Percentiles rank a stretch among this genome's conserved stretches.
Conservation (phyloP, 352 stramenopile genomes). For the Globisporangium emineosum region DNA sequence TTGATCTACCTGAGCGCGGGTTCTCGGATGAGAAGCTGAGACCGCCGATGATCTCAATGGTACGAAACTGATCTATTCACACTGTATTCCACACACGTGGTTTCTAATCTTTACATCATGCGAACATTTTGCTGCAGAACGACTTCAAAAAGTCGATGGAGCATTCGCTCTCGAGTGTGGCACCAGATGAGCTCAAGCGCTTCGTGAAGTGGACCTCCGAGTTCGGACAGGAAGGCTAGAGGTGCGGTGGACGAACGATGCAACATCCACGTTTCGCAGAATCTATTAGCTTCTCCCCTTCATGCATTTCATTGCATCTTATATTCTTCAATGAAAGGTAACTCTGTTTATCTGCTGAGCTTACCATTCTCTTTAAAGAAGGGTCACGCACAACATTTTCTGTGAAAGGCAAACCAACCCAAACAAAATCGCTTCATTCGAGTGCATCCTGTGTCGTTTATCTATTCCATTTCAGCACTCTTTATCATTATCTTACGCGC, state of each 20-base stretch:
- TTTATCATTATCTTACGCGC: neutral
- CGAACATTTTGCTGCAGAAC: slow-evolving; percentile 32
- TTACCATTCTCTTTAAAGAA: neutral
- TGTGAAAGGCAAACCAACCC: too few relatives aligned
- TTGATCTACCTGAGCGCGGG: slow-evolving; percentile 75
- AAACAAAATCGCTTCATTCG: neutral
- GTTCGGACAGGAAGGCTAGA: slow-evolving; percentile 98
- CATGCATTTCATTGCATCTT: slow-evolving; percentile 11
- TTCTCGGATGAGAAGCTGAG: slow-evolving; percentile 85
- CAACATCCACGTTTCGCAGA: neutral
- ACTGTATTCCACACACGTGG: neutral
- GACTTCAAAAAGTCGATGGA: slow-evolving; percentile 97
- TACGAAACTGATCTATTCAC: slow-evolving; percentile 22
- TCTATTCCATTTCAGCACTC: neutral
- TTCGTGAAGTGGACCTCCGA: slow-evolving; percentile 99
- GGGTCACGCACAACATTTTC: too few relatives aligned
- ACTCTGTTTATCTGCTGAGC: neutral
- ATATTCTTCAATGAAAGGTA: slow-evolving; percentile 9
- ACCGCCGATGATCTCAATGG: slow-evolving; percentile 85
- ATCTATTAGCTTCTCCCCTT: neutral
- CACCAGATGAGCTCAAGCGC: slow-evolving; percentile 93
- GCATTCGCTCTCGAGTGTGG: slow-evolving; percentile 94
- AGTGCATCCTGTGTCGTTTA: slow-evolving; percentile 4
- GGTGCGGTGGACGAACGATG: neutral
- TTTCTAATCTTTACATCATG: slow-evolving; percentile 6